A percentile compares a stretch with the other conserved stretches of the same genome.
These are phyloP conservation scores for Aspergillus sclerotioniger DNA, from an alignment of 495 filamentous ascomycete species.

Conservation along the genomic window DNA sequence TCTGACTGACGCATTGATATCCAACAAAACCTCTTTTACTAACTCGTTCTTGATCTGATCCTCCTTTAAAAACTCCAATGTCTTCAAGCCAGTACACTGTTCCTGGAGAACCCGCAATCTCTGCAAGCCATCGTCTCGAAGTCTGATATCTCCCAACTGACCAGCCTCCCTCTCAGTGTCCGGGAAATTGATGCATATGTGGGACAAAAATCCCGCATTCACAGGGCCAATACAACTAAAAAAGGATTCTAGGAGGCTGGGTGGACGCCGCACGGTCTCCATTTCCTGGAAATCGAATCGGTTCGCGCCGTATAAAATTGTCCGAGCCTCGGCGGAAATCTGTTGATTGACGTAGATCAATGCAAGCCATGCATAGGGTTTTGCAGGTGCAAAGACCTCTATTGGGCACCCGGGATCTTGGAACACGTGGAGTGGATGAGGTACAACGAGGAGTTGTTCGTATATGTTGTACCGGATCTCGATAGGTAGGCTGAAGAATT, in stretches of 20 bases:
- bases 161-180: not conserved
- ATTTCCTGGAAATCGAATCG: conserved; percentile 7
- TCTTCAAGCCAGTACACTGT: conserved; percentile 2
- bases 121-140: conserved; percentile 5
- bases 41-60: not conserved
- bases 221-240: conserved; percentile 1
- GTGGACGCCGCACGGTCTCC: not conserved
- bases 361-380: conserved; percentile 7
- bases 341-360: conserved; percentile 10
- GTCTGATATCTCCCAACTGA: conserved; percentile 1
- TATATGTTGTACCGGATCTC: conserved; percentile 3
- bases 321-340: conserved; percentile 6
- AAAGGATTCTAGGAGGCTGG: conserved; percentile 9
- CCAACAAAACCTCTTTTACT: conserved; percentile 3
- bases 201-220: conserved; percentile 8
- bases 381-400: conserved; percentile 6
- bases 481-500: conserved; percentile 7
- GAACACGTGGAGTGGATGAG: conserved; percentile 7
- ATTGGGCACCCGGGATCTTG: conserved; percentile 7
- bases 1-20: conserved; percentile 4
- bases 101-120: conserved; percentile 7
- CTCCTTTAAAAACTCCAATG: not conserved
- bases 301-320: conserved; percentile 8
- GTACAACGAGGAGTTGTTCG: conserved; percentile 6
- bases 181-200: conserved; percentile 10